These are phyloP conservation scores for Urochloa ruziziensis DNA, from an alignment of 176 grass and related monocot species.

Conservation along the genomic window DNA sequence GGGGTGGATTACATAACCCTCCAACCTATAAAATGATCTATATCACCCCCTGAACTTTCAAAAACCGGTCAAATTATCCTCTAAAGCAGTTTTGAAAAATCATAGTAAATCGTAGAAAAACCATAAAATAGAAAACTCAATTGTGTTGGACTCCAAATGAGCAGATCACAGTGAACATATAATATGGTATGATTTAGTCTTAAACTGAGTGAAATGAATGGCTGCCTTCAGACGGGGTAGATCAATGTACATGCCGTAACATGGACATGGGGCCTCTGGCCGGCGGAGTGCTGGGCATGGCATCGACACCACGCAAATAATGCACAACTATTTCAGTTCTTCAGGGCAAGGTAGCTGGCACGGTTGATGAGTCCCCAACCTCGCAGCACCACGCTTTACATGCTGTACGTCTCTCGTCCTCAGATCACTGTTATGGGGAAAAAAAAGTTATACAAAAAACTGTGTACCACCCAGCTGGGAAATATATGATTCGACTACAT, in stretches of 20 bases:
- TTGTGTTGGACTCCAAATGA: too few relatives aligned
- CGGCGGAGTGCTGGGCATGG: neutral
- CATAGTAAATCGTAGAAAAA: too few relatives aligned
- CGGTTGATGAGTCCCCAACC: neutral
- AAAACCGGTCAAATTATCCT: too few relatives aligned
- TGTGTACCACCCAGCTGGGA: neutral
- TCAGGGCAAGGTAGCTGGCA: neutral
- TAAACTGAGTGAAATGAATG: constrained; percentile 5
- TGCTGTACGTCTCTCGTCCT: neutral
- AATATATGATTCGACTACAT: neutral
- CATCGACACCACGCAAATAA: neutral
- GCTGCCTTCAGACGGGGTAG: neutral
- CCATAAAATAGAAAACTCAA: too few relatives aligned
- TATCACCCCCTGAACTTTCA: too few relatives aligned
- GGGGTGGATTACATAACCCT: too few relatives aligned
- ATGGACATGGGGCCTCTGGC: neutral
- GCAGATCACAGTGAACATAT: too few relatives aligned
- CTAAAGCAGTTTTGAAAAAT: too few relatives aligned
- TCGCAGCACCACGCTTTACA: neutral
- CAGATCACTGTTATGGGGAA: neutral
- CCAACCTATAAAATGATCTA: too few relatives aligned
- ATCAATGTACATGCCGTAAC: neutral
- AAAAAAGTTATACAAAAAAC: neutral
- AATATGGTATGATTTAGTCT: too few relatives aligned
- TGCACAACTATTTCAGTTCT: neutral